Evolutionary conservation across 352 stramenopile species (phyloP).

Genomic region (Phytopythium cucurbitacearum): DNA sequence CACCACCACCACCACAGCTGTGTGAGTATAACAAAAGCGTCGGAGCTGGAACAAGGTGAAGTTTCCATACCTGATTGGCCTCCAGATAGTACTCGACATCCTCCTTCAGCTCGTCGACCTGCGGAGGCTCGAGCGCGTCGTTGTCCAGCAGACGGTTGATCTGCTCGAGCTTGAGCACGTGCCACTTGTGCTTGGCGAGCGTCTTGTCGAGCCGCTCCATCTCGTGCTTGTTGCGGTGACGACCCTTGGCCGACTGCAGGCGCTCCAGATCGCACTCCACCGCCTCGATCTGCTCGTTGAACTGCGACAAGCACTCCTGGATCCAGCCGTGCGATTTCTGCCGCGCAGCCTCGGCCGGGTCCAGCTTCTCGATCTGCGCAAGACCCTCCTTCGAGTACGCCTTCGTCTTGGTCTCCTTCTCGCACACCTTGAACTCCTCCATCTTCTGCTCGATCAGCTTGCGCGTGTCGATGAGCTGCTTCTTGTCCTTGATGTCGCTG

Average conservation of each 20-base stretch:
- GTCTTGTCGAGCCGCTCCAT: constrained; percentile 91
- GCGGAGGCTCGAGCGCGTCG: constrained; percentile 88
- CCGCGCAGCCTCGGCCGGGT: constrained; percentile 82
- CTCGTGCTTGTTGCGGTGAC: constrained; percentile 93
- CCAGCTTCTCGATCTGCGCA: constrained; percentile 90
- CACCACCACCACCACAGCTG: not conserved
- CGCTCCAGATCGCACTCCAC: constrained; percentile 81
- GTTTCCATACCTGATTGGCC: constrained; percentile 52
- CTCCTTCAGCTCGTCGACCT: constrained; percentile 96
- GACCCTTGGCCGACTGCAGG: constrained; percentile 85
- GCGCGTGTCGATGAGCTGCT: constrained; percentile 73
- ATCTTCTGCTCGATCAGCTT: constrained; percentile 99
- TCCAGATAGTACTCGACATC: constrained; percentile 99
- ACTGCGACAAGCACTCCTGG: constrained; percentile 71
- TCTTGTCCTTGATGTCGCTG: constrained; percentile 98
- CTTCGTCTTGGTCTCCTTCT: constrained; percentile 99
- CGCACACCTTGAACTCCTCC: constrained; percentile 99
- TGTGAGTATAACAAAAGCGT: not conserved
- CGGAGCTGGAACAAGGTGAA: no score
- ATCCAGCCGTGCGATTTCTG: constrained; percentile 84
- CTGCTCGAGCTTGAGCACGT: constrained; percentile 97
- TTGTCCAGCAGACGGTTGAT: constrained; percentile 98
- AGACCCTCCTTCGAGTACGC: constrained; percentile 98
- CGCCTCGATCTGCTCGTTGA: constrained; percentile 89
- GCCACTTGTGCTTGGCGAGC: constrained; percentile 93